Percentiles rank a stretch among this genome's conserved stretches.
These are phyloP conservation scores for Exserohilum turcica DNA, from an alignment of 2,329 filamentous ascomycete genomes.

Conservation along the genomic window DNA sequence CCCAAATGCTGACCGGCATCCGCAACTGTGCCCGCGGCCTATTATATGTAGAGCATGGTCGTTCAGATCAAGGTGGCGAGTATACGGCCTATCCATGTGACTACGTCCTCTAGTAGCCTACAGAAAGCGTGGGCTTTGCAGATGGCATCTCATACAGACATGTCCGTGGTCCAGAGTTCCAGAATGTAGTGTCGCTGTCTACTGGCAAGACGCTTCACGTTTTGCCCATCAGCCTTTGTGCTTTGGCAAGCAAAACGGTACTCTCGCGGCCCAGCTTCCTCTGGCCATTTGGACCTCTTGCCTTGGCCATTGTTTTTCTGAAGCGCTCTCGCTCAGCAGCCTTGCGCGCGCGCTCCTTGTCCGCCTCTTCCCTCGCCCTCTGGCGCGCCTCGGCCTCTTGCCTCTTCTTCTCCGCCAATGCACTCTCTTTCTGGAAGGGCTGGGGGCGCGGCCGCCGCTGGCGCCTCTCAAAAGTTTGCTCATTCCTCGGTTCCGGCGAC, in stretches of 20 bases:
- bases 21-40: neutral
- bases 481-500: constrained; percentile 26
- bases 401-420: constrained; percentile 58
- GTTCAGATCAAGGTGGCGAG: neutral
- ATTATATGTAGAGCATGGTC: neutral
- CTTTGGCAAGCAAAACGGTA: constrained; percentile 74
- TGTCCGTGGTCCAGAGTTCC: neutral
- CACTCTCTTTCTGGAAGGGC: constrained; percentile 52
- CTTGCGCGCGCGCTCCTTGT: constrained; percentile 60
- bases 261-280: constrained; percentile 84
- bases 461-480: constrained; percentile 23
- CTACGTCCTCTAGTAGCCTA: neutral
- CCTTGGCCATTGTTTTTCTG: constrained; percentile 66
- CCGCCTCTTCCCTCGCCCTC: constrained; percentile 66
- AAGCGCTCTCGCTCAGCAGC: constrained; percentile 73
- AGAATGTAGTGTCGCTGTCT: neutral
- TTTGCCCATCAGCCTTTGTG: constrained; percentile 69
- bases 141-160: neutral
- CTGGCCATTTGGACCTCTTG: constrained; percentile 69
- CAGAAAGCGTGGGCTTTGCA: neutral
- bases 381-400: constrained; percentile 68
- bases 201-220: constrained; percentile 18
- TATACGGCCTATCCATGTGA: neutral
- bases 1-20: neutral
- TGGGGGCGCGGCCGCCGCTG: constrained; percentile 37